These are phyloP conservation scores for Hypsizygus marmoreus DNA, from an alignment of 768 basidiomycete genomes.

Conservation along the genomic window DNA sequence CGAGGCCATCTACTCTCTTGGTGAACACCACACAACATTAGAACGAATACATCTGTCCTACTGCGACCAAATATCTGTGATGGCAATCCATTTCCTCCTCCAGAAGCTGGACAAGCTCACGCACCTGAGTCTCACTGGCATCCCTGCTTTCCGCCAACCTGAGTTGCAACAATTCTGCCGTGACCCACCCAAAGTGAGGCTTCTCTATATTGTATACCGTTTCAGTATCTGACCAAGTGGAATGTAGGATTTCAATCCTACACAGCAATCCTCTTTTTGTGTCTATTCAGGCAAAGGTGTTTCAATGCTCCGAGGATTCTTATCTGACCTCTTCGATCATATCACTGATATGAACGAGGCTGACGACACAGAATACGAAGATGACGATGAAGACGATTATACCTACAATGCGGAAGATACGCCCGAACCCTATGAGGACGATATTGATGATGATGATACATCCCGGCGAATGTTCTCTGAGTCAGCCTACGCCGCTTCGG, in stretches of 20 bases:
- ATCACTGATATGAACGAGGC: constrained; percentile 73
- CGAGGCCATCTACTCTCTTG: constrained; percentile 87
- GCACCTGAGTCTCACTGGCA: constrained; percentile 97
- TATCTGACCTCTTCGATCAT: constrained; percentile 75
- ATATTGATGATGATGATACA: constrained; percentile 34
- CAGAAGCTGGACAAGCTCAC: constrained; percentile 88
- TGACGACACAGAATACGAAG: constrained; percentile 70
- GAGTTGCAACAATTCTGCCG: constrained; percentile 92
- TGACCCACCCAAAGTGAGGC: constrained; percentile 75
- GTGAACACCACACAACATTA: constrained; percentile 80
- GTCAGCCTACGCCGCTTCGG: constrained; percentile 21
- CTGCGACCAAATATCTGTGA: constrained; percentile 92
- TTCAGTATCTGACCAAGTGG: constrained; percentile 9
- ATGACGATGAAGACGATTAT: constrained; percentile 58
- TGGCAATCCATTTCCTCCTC: constrained; percentile 88
- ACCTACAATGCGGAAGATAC: constrained; percentile 50
- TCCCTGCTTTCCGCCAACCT: constrained; percentile 82
- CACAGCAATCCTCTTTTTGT: constrained; percentile 89
- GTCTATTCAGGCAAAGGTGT: constrained; percentile 96
- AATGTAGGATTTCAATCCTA: constrained; percentile 83
- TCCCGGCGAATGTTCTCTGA: constrained; percentile 30
- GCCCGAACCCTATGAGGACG: constrained; percentile 43
- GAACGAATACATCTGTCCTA: constrained; percentile 98
- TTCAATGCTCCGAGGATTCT: constrained; percentile 72
- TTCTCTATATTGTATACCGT: background rate